Evolutionary conservation across 139 green algal species (phyloP).

Genomic region (Raphidocelis subcapitata): DNA sequence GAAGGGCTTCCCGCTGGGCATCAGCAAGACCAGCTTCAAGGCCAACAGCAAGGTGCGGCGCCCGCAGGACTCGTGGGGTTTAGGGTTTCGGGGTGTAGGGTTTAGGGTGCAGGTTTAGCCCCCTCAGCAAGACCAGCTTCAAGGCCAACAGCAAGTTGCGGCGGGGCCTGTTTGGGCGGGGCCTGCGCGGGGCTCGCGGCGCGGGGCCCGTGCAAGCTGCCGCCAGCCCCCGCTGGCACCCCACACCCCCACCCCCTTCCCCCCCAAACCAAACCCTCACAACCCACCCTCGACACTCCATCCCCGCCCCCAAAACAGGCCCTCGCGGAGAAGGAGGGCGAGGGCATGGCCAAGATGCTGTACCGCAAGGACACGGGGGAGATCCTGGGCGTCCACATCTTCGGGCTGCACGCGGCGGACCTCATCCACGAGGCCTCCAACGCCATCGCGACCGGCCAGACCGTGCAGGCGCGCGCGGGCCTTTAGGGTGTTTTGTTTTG

Average conservation of each 20-base stretch:
- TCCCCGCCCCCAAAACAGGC: slow-evolving; percentile 52
- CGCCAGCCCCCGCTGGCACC: background rate
- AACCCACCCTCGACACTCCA: background rate
- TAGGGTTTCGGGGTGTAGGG: background rate
- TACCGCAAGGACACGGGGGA: slow-evolving; percentile 95
- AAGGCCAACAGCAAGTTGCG: background rate
- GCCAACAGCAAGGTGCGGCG: slow-evolving; percentile 88
- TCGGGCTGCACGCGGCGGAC: slow-evolving; percentile 96
- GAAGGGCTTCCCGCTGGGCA: slow-evolving; percentile 85
- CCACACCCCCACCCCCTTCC: slow-evolving; percentile 7
- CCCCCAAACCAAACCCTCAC: background rate
- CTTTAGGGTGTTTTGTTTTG: too few relatives aligned
- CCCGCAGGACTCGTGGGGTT: background rate
- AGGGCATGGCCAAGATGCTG: slow-evolving; percentile 98
- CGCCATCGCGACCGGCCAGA: slow-evolving; percentile 88
- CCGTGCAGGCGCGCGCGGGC: slow-evolving; percentile 53
- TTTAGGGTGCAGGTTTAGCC: background rate
- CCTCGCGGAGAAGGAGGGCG: slow-evolving; percentile 95
- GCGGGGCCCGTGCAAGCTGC: too few relatives aligned
- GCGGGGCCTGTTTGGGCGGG: too few relatives aligned
- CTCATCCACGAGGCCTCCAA: slow-evolving; percentile 99
- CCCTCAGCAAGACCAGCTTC: background rate
- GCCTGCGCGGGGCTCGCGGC: too few relatives aligned
- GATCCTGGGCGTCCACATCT: slow-evolving; percentile 95
- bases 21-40: slow-evolving; percentile 99